A percentile compares a stretch with the other conserved stretches of the same genome.
Evolutionary conservation across 208 protist species (phyloP).

Genomic region (Trichomonas tenax): DNA sequence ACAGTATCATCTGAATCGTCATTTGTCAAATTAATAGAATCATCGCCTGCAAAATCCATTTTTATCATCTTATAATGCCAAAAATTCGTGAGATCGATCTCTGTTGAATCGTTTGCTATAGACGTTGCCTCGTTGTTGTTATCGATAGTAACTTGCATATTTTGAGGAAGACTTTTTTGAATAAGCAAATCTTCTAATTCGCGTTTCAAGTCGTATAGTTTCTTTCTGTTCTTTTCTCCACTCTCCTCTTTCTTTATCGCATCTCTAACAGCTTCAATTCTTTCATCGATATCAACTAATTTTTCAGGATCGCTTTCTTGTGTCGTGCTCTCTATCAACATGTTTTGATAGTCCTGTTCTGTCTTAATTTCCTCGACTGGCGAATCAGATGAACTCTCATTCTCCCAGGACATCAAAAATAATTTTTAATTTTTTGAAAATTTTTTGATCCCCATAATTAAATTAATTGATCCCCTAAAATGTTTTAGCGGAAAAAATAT

Average conservation of each 20-base stretch:
- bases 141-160: not conserved
- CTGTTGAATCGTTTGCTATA: not conserved
- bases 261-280: not conserved
- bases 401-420: not conserved
- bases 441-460: not conserved
- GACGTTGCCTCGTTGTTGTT: not conserved
- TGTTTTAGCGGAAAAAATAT: no score
- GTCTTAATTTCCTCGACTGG: not conserved
- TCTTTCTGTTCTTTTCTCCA: not conserved
- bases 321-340: not conserved
- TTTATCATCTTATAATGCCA: slow-evolving; percentile 6
- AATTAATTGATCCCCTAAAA: no score
- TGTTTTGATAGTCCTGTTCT: not conserved
- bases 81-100: not conserved
- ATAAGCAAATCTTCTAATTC: not conserved
- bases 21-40: slow-evolving; percentile 4
- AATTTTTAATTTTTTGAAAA: not conserved
- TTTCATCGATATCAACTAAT: not conserved
- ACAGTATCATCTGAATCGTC: not conserved
- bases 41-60: not conserved
- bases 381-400: not conserved
- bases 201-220: not conserved
- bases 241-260: not conserved
- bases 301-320: not conserved
- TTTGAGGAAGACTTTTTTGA: not conserved